A percentile compares a stretch with the other conserved stretches of the same genome.
Evolutionary conservation across 768 basidiomycete genomes (phyloP).

Genomic region (Auricularia auricula-judae): DNA sequence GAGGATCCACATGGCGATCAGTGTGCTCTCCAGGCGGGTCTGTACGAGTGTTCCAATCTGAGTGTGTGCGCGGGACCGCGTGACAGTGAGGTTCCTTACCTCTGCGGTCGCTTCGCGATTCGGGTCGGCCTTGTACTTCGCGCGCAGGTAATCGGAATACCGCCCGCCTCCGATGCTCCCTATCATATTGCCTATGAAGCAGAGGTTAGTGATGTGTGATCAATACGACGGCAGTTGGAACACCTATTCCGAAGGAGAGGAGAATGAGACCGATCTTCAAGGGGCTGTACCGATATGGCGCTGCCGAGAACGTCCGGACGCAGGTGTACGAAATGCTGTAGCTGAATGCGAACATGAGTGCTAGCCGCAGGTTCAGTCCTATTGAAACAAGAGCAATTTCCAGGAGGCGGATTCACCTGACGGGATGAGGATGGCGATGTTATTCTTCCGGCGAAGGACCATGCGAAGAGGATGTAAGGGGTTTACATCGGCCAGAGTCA

Average conservation of each 20-base stretch:
- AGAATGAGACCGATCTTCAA: conserved; percentile 68
- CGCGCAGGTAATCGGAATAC: conserved; percentile 43
- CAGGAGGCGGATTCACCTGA: conserved; percentile 37
- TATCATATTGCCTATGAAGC: conserved; percentile 29
- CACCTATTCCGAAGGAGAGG: conserved; percentile 62
- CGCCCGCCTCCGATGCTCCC: conserved; percentile 50
- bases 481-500: conserved; percentile 64
- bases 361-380: conserved; percentile 20
- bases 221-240: background rate
- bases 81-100: background rate
- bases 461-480: conserved; percentile 51
- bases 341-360: conserved; percentile 57
- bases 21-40: conserved; percentile 65
- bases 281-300: conserved; percentile 53
- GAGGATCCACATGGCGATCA: conserved; percentile 35
- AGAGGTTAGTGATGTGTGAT: background rate
- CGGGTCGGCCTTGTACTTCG: conserved; percentile 23
- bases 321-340: conserved; percentile 68
- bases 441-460: conserved; percentile 54
- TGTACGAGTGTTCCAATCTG: conserved; percentile 16
- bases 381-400: background rate
- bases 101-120: background rate
- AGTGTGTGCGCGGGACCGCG: background rate
- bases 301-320: conserved; percentile 50
- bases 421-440: conserved; percentile 49